Evolutionary conservation across 176 grass and related monocot genomes (phyloP).

Genomic region (Guadua angustifolia): DNA sequence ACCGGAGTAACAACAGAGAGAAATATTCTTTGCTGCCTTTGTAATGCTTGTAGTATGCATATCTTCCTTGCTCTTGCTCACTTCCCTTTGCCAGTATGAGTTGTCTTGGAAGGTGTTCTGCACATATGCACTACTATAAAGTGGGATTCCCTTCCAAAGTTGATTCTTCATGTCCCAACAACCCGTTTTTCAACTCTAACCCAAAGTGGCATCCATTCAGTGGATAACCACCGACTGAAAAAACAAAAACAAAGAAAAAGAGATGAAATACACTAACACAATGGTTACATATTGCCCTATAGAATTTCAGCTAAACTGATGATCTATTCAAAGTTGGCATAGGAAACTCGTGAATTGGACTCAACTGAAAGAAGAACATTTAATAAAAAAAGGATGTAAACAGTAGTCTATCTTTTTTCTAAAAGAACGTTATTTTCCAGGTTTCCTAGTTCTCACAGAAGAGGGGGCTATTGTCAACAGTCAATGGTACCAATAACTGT

Average conservation of each 20-base stretch:
- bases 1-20: conserved; percentile 26
- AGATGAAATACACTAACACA: conserved; percentile 28
- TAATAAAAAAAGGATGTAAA: conserved; percentile 13
- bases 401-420: conserved; percentile 18
- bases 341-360: conserved; percentile 22
- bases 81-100: conserved; percentile 39
- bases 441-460: conserved; percentile 24
- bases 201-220: conserved; percentile 40
- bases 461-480: conserved; percentile 7
- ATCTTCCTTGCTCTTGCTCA: conserved; percentile 29
- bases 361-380: conserved; percentile 25
- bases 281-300: conserved; percentile 22
- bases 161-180: conserved; percentile 52
- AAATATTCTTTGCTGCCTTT: conserved; percentile 43
- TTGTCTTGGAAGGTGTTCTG: conserved; percentile 36
- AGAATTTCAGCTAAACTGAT: background rate
- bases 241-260: conserved; percentile 22
- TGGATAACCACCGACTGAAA: conserved; percentile 36
- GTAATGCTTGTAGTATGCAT: conserved; percentile 40
- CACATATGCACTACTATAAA: conserved; percentile 48
- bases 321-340: conserved; percentile 10
- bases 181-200: conserved; percentile 48
- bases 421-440: conserved; percentile 8
- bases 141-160: conserved; percentile 55
- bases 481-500: conserved; percentile 5